Evolutionary conservation across 192 early-diverging fungal genomes (phyloP).

Genomic region (Dimargaris verticillata): DNA sequence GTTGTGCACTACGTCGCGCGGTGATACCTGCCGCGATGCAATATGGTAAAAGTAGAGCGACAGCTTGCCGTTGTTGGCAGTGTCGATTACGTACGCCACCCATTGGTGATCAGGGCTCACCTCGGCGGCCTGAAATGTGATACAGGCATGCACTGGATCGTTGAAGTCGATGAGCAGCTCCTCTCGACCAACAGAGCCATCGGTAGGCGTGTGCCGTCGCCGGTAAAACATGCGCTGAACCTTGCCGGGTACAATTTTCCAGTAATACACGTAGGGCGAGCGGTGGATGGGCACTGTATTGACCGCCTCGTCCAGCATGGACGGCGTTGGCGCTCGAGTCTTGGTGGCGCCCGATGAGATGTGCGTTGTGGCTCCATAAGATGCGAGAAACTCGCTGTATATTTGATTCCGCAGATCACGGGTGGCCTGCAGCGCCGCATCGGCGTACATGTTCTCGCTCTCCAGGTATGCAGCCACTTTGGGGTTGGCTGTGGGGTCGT

Average conservation of each 20-base stretch:
- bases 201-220: neutral
- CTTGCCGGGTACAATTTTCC: neutral
- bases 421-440: neutral
- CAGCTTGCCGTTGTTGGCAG: constrained; percentile 6
- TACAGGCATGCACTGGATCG: neutral
- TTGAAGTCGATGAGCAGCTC: constrained; percentile 3
- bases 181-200: neutral
- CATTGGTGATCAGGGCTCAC: constrained; percentile 10
- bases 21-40: neutral
- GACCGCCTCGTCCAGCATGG: no score
- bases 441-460: neutral
- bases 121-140: neutral
- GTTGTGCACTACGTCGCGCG: constrained; percentile 4
- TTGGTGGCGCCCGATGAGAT: neutral
- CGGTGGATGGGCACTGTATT: no score
- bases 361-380: neutral
- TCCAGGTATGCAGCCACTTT: constrained; percentile 2
- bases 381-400: constrained; percentile 1
- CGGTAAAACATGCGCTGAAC: neutral
- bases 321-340: neutral
- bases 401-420: neutral
- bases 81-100: constrained; percentile 8
- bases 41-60: constrained; percentile 8
- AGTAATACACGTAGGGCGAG: constrained; percentile 7
- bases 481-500: neutral